Conservation (phyloP, 768 basidiomycete genomes). For the button mushroom (Agaricus bisporus) region DNA sequence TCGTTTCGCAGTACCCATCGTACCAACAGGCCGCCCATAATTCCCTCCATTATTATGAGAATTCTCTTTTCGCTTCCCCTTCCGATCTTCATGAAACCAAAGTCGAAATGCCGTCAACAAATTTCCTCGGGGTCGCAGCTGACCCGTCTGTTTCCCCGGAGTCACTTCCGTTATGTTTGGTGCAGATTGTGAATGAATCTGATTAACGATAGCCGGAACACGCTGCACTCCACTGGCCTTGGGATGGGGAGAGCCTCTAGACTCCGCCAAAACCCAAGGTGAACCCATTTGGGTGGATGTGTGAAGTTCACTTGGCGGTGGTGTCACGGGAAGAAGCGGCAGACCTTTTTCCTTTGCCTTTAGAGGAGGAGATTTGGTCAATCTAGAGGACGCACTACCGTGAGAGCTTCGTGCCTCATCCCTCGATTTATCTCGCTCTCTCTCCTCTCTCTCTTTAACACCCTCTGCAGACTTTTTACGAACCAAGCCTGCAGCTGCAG, state of each 20-base stretch:
- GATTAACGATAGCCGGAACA: constrained; percentile 42
- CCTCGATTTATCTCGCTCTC: constrained; percentile 29
- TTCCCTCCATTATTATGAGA: constrained; percentile 16
- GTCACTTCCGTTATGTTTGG: constrained; percentile 29
- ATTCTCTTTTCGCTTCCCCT: constrained; percentile 73
- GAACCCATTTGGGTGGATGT: constrained; percentile 44
- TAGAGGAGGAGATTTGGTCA: constrained; percentile 66
- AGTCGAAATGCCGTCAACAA: constrained; percentile 79
- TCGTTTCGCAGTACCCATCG: constrained; percentile 35
- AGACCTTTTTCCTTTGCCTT: constrained; percentile 44
- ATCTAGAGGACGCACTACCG: constrained; percentile 54
- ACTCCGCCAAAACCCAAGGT: constrained; percentile 67
- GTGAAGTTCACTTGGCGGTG: constrained; percentile 40
- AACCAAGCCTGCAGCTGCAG: constrained; percentile 77
- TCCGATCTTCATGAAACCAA: constrained; percentile 91
- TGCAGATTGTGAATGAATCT: constrained; percentile 41
- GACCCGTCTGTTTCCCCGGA: constrained; percentile 12
- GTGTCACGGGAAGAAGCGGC: constrained; percentile 37
- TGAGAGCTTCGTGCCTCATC: constrained; percentile 63
- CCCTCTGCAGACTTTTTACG: constrained; percentile 77
- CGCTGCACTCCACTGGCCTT: constrained; percentile 12
- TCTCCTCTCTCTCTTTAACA: constrained; percentile 49
- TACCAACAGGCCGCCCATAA: constrained; percentile 6
- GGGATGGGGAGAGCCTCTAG: constrained; percentile 25
- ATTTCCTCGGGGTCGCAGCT: constrained; percentile 66